phyloP scores from a whole-genome alignment of 768 basidiomycete genomes.

The Albatrellus ellisii region DNA sequence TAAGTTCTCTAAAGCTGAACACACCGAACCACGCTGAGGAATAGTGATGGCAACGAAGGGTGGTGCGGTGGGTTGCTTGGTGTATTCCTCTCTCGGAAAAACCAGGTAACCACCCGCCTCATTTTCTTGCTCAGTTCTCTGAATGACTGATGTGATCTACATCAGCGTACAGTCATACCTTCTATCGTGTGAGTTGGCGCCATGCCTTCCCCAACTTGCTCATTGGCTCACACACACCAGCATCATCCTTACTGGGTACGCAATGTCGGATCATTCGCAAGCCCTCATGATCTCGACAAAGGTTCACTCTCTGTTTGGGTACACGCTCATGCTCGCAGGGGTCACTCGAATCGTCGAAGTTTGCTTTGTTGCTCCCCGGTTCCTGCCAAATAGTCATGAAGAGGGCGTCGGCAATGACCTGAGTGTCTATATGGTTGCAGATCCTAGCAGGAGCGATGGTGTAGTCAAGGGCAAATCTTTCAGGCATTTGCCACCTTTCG shows the following conservation, averaged over 20 bases:
- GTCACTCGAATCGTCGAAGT: constrained; percentile 71
- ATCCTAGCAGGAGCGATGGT: constrained; percentile 20
- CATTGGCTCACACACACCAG: constrained; percentile 21
- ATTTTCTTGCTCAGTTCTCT: neutral
- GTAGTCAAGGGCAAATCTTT: constrained; percentile 37
- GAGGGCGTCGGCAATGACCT: constrained; percentile 33
- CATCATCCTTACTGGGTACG: constrained; percentile 87
- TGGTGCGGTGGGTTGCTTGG: constrained; percentile 90
- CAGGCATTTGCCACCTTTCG: constrained; percentile 81
- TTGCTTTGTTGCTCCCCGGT: constrained; percentile 48
- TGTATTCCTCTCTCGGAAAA: constrained; percentile 67
- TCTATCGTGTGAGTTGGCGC: constrained; percentile 50
- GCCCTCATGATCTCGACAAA: constrained; percentile 72
- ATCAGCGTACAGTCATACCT: constrained; percentile 68
- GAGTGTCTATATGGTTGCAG: constrained; percentile 58
- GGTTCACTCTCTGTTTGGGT: constrained; percentile 81
- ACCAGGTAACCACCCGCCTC: constrained; percentile 35
- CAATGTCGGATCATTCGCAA: constrained; percentile 85
- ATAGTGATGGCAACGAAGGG: constrained; percentile 36
- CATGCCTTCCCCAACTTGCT: neutral
- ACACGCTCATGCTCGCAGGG: constrained; percentile 76
- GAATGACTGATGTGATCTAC: neutral
- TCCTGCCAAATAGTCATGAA: constrained; percentile 18
- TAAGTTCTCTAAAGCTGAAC: constrained; percentile 23
- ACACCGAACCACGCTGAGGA: neutral